Conservation (phyloP, 139 green algal species). For the Tetradesmus obliquus region DNA sequence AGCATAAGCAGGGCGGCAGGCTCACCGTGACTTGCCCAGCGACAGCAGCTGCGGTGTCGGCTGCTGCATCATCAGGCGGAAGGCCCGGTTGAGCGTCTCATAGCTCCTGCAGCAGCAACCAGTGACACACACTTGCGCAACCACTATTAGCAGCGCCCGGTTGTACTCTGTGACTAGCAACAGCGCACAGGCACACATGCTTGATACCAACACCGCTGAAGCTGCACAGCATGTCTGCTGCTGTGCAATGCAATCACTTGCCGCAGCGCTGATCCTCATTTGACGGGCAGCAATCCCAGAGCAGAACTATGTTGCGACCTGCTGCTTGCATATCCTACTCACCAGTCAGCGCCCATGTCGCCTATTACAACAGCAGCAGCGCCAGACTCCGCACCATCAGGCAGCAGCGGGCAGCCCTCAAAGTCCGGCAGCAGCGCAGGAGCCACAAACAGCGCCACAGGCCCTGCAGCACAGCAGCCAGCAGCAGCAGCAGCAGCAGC, state of each 20-base stretch:
- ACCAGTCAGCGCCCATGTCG: slow-evolving; percentile 11
- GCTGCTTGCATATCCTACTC: background rate
- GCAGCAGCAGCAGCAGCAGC: background rate
- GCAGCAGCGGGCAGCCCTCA: slow-evolving; percentile 14
- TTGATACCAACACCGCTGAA: background rate
- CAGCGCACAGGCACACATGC: background rate
- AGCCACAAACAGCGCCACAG: slow-evolving; percentile 24
- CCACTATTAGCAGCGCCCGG: background rate
- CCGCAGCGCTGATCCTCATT: too few species aligned
- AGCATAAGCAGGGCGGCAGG: background rate
- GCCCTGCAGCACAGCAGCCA: background rate
- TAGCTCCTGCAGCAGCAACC: background rate
- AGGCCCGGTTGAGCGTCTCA: slow-evolving; percentile 20
- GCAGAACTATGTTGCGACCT: too few species aligned
- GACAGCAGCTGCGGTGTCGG: slow-evolving; percentile 25
- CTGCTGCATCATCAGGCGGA: slow-evolving; percentile 35
- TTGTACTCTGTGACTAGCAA: background rate
- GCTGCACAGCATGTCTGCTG: background rate
- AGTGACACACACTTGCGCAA: background rate
- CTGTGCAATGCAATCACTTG: too few species aligned
- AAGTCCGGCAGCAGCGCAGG: slow-evolving; percentile 20
- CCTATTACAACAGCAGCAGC: slow-evolving; percentile 42
- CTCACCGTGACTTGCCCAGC: slow-evolving; percentile 26
- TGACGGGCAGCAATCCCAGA: too few species aligned
- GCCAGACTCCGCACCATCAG: background rate